Conservation (phyloP, 2,329 filamentous ascomycete species). For the Neofusicoccum parvum region DNA sequence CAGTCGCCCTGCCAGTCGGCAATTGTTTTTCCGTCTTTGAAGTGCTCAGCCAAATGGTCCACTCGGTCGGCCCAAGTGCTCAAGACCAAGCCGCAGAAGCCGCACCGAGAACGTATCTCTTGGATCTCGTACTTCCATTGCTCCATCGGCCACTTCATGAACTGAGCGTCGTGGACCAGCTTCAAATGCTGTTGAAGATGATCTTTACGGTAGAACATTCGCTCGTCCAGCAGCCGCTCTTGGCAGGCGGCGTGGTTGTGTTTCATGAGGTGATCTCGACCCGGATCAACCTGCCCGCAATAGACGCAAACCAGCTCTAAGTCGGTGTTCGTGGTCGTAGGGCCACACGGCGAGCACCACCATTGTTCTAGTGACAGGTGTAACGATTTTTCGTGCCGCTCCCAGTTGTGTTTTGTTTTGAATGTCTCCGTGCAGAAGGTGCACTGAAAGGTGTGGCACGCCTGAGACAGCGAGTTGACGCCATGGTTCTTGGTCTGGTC, state of each 20-base stretch:
- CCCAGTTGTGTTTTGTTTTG: slow-evolving; percentile 35
- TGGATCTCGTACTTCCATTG: slow-evolving; percentile 32
- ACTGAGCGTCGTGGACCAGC: slow-evolving; percentile 28
- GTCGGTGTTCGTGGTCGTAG: slow-evolving; percentile 19
- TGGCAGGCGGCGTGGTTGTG: slow-evolving; percentile 30
- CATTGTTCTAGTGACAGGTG: slow-evolving; percentile 33
- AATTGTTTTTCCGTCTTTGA: slow-evolving; percentile 30
- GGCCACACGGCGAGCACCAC: slow-evolving; percentile 29
- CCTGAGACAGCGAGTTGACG: neutral
- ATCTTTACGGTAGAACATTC: slow-evolving; percentile 35
- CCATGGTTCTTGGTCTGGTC: neutral
- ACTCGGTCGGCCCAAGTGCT: slow-evolving; percentile 29
- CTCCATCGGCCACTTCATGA: slow-evolving; percentile 27
- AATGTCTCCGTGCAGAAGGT: slow-evolving; percentile 36
- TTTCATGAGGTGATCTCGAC: slow-evolving; percentile 26
- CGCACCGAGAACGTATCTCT: slow-evolving; percentile 28
- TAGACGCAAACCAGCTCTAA: slow-evolving; percentile 28
- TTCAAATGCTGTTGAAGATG: slow-evolving; percentile 32
- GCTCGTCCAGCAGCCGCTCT: slow-evolving; percentile 28
- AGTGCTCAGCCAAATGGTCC: slow-evolving; percentile 33
- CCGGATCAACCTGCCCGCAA: slow-evolving; percentile 25
- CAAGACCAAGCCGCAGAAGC: slow-evolving; percentile 30
- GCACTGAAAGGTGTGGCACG: slow-evolving; percentile 29
- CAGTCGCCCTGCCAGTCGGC: slow-evolving; percentile 33
- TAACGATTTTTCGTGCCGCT: slow-evolving; percentile 34